Evolutionary conservation across 306 rosid genomes (phyloP), one percentile per base, ranked within the genome.

Genomic region (Lupinus albus): DNA sequence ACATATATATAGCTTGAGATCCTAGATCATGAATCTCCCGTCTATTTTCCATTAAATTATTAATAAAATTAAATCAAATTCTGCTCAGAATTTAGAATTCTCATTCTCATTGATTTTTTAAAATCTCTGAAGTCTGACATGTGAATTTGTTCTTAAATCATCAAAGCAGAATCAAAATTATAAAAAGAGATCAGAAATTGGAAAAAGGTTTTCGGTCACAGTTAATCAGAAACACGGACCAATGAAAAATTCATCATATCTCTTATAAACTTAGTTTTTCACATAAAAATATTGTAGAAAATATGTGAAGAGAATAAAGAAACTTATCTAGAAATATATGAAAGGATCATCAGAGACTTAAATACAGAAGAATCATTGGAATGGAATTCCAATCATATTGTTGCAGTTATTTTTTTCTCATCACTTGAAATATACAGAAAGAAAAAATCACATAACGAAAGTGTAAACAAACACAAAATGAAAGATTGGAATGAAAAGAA

Each of bases 121-220:
- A 61, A 81, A 80, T 75, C 95, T 84, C 89, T 58, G 95, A 90
- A 87, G 97, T 90, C 97, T 90, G 97, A 85, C 97, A 90, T 87
- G 95, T 74, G 95, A 79, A 71, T 77, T 82, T 0, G 72, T 82
- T 78, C 88, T 61, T 39, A 75, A 42, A 4, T 84, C 96, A 61
- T 87, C 95, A 84, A 17, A 0, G 88, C 95, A 74, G 74, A 74
- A 12, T 0, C 0, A n/a, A 14, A 5, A n/a, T 0, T 2, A 39
- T 0, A 1, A 7, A 33, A 25, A 45, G 42, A 71, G 83, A 85
- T 82, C 91, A 84, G 83, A 71, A 62, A 60, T 36, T 57, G 77
- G 72, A 50, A 60, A 48, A 41, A 8, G 20, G 48, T 79, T 81
- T 42, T 72, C 85, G 71, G 89, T 75, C 84, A 78, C 79, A 71